Evolutionary conservation across 441 rosid species (phyloP), one percentile per base, ranked within the genome.

Genomic region (Aquilaria agallochum): DNA sequence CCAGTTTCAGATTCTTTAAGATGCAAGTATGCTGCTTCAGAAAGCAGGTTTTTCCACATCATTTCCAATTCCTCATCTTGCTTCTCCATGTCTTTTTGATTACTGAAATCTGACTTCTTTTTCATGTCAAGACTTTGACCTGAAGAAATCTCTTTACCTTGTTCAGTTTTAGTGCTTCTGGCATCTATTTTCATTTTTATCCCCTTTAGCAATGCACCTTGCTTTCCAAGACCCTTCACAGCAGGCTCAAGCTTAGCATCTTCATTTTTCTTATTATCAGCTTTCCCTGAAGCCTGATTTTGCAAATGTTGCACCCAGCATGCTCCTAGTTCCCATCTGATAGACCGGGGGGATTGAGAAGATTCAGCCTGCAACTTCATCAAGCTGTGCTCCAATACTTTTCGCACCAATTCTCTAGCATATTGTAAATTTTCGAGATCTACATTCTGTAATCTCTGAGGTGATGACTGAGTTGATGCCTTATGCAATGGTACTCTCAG

Each of bases 281-380:
- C 82, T 82, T 87, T 92, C 67, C 84, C 93, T 12, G 89, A 79
- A 74, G 91, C 80, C 73, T 88, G 88, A 76, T 76, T 85, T 78
- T 85, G 92, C 66, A 88, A 68, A 77, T 85, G 95, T 66, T 88
- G 95, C 63, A 85, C 87, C 95, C 90, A 88, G 70, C 92, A 85
- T 50, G 92, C 95, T 71, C 95, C 95, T 54, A 85, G 74, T 68
- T 85, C 95, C 95, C 95, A 88, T 76, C 92, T 83, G 71, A 88
- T 88, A 64, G 87, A 70, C 69, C 69, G 70, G 68, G 67, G 54
- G 54, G 55, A 55, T 70, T 80, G 76, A 63, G 76, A 62, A 63
- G 80, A 74, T 69, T 85, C 92, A 73, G 48, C 76, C 68, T 75
- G 83, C 83, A 88, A 72, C 78, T 80, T 85, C 80, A 74, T 73